Base-by-base conservation (phyloP, 2,329 filamentous ascomycete species). In the Lachnellula cervina region DNA sequence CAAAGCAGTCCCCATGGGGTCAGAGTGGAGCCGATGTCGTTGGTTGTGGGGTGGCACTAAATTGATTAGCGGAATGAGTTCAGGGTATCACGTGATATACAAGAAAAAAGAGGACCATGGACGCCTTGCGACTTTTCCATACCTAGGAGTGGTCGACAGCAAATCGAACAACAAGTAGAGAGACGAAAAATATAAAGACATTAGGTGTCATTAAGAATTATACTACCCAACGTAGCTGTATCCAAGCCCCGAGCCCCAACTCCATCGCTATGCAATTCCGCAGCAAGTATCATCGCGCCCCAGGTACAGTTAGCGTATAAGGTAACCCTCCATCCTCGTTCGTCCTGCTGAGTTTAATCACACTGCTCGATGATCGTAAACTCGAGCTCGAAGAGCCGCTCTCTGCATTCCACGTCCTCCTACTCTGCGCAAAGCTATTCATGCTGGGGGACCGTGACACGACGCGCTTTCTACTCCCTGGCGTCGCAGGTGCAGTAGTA, bases 281-380 rank as follows among this genome's bases (percentile, higher is more conserved):
- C n/a, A 38, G 2, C 34, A 17, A 19, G 14, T 21, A 40, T 60
- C 49, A 62, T 50, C 56, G 50, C 14, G 55, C 42, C 54, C 58
- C 40, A 9, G 65, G 62, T 44, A 66, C 51, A 38, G 51, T 61
- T n/a, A 68, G 55, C 21, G 59, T 63, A 55, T 69, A 69, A 56
- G 66, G 64, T 47, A 67, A 54, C 25, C 57, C 54, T 1, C 59
- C 60, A 16, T 62, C 56, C 13, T 64, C 62, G 47, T 66, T 59
- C 35, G 60, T 49, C 40, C 52, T 56, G 43, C 59, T 66, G 44
- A 69, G 53, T 45, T 61, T 64, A 21, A 69, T 67, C 35, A 69
- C 66, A 51, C 67, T 69, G 8, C 63, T 64, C 9, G 45, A 56
- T 3, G 66, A 67, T 21, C 62, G 54, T 21, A 66, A 47, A 58